Evolutionary conservation across 306 rosid species (phyloP).

Genomic region (Ormosia emarginata): DNA sequence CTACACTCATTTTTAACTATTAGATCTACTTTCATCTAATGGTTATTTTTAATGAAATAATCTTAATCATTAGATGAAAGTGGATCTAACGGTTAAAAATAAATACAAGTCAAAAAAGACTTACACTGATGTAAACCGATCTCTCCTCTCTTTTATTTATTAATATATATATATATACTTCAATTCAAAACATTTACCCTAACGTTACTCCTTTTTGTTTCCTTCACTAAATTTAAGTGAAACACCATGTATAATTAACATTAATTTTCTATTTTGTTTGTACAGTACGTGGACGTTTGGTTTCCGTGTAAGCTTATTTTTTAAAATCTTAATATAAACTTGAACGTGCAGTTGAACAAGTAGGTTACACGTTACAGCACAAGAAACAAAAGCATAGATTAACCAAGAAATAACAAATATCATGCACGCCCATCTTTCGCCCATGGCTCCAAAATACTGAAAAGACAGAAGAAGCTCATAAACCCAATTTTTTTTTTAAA

Average conservation of each 20-base stretch:
- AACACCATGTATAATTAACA: background rate
- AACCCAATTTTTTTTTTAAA: background rate
- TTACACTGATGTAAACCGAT: no score
- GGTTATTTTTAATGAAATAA: no score
- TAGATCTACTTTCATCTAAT: no score
- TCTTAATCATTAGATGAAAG: no score
- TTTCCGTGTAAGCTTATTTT: background rate
- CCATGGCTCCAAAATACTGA: constrained; percentile 6
- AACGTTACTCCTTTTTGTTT: background rate
- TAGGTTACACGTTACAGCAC: constrained; percentile 9
- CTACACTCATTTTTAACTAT: no score
- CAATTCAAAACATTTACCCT: background rate
- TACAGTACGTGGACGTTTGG: background rate
- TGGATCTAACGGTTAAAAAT: no score
- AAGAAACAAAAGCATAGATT: constrained; percentile 28
- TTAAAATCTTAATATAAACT: background rate
- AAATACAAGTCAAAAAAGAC: no score
- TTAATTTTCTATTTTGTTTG: background rate
- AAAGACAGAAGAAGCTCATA: constrained; percentile 30
- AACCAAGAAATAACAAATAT: constrained; percentile 25
- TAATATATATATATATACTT: background rate
- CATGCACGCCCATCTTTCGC: constrained; percentile 13
- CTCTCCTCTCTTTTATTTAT: background rate
- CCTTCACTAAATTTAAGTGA: background rate
- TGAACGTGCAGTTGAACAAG: background rate